phyloP scores from a whole-genome alignment of 306 rosid species.

The Crotalaria pallida region DNA sequence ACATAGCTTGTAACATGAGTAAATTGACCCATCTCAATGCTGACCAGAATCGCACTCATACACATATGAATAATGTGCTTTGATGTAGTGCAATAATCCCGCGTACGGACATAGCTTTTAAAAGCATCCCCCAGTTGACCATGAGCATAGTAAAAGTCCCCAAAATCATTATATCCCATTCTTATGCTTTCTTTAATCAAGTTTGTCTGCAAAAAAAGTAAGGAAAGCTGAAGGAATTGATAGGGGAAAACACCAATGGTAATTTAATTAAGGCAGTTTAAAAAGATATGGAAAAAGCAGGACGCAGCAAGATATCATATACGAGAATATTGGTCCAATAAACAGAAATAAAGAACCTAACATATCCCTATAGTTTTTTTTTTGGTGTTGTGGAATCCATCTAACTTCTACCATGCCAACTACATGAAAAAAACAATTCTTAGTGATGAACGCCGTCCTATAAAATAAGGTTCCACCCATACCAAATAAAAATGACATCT shows the following conservation, averaged over 20 bases:
- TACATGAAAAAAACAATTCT: background rate
- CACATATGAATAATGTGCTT: constrained; percentile 97
- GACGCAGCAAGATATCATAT: background rate
- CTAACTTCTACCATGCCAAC: constrained; percentile 9
- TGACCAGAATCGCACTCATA: constrained; percentile 85
- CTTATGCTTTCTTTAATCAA: constrained; percentile 97
- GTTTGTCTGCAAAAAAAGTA: constrained; percentile 69
- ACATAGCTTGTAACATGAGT: constrained; percentile 89
- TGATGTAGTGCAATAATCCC: constrained; percentile 94
- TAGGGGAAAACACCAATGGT: background rate
- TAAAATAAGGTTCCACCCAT: background rate
- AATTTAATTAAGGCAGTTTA: background rate
- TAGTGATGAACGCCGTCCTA: background rate
- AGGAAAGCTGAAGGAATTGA: constrained; percentile 14
- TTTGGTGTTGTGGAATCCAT: background rate
- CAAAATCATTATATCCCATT: constrained; percentile 99
- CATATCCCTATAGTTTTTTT: background rate
- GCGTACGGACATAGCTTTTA: constrained; percentile 87
- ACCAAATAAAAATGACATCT: background rate
- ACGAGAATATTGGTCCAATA: too few species aligned
- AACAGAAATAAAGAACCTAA: constrained; percentile 1
- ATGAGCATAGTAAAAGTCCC: constrained; percentile 86
- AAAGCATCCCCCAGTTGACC: constrained; percentile 92
- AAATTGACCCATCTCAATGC: constrained; percentile 99
- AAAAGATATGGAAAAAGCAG: constrained; percentile 1